Evolutionary conservation across 805 yeast species (phyloP), one percentile per base, ranked within the genome.

Genomic region (Starmerella apis): DNA sequence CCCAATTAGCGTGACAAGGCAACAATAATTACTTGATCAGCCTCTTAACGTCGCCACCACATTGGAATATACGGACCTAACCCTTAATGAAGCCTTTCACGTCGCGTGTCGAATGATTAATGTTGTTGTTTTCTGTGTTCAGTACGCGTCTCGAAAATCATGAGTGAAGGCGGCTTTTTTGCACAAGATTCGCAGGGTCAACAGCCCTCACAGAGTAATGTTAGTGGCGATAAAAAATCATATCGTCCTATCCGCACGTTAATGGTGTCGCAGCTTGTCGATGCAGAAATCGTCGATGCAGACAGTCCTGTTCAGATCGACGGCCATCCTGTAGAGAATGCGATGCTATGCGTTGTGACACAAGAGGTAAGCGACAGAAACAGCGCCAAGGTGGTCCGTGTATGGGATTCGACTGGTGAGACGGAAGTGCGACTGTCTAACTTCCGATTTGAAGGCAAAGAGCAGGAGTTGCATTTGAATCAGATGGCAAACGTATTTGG

Each of bases 361-460:
- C 68, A 83, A 50, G 72, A 74, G 46, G 72, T 77, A 11, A 38
- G 45, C 7, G 51, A 47, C 8, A 28, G 23, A 14, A 68, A 79
- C 2, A 71, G 77, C 25, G 71, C 75, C 8, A 62, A 74, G 20
- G 63, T 65, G 6, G 62, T 78, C 49, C 70, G 74, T 13, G 57
- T 82, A 10, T 85, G 80, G 59, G 88, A 82, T 63, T 83, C 86
- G 13, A 79, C 87, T 0, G 85, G 85, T 1, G 58, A 70, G 1
- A 63, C 74, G 13, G 77, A 76, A n/a, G 69, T 79, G 50, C 68
- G 76, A 49, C 69, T 71, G 51, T 79, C 83, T 80, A 63, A 63
- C 55, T 65, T 66, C 48, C 42, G 43, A 10, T 64, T 30, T 65
- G 71, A 35, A 68, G 42, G 47, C 65, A 76, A 47, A 66, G 57